Conservation (phyloP, 352 stramenopile genomes). For the Globisporangium megalacanthum region DNA sequence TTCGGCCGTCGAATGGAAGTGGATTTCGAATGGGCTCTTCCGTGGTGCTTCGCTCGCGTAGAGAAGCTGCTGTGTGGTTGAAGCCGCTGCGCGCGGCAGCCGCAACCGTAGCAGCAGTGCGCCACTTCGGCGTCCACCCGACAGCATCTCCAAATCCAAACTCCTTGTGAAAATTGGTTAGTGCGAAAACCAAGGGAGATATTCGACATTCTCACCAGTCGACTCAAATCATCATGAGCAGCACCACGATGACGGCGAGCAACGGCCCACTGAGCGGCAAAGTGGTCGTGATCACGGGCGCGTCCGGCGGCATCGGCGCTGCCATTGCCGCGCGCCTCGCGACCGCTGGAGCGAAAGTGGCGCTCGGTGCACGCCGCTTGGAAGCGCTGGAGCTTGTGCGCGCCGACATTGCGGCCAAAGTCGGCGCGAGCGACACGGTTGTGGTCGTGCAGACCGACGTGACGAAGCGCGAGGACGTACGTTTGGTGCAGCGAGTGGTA, state of each 20-base stretch:
- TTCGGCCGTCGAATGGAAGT: conserved; percentile 25
- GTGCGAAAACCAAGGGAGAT: background rate
- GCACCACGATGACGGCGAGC: background rate
- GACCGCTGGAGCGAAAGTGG: conserved; percentile 68
- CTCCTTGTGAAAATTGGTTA: too few species aligned
- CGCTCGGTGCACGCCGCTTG: conserved; percentile 70
- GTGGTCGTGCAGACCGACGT: conserved; percentile 55
- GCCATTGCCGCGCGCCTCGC: conserved; percentile 74
- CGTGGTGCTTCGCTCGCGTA: background rate
- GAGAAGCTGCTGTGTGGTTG: background rate
- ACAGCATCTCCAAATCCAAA: too few species aligned
- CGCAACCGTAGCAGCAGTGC: too few species aligned
- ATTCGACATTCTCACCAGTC: background rate
- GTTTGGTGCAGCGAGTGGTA: background rate
- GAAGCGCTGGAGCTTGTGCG: conserved; percentile 50
- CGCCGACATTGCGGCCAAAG: conserved; percentile 23
- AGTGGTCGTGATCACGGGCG: conserved; percentile 85
- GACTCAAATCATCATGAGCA: background rate
- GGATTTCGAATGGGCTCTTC: conserved; percentile 49
- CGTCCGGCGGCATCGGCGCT: conserved; percentile 84
- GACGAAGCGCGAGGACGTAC: conserved; percentile 56
- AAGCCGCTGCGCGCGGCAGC: too few species aligned
- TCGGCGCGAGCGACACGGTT: conserved; percentile 22
- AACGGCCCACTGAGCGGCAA: conserved; percentile 48
- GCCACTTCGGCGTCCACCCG: too few species aligned